Base-by-base conservation (phyloP, 208 protist species). In the Leptomonas pyrrhocoris region DNA sequence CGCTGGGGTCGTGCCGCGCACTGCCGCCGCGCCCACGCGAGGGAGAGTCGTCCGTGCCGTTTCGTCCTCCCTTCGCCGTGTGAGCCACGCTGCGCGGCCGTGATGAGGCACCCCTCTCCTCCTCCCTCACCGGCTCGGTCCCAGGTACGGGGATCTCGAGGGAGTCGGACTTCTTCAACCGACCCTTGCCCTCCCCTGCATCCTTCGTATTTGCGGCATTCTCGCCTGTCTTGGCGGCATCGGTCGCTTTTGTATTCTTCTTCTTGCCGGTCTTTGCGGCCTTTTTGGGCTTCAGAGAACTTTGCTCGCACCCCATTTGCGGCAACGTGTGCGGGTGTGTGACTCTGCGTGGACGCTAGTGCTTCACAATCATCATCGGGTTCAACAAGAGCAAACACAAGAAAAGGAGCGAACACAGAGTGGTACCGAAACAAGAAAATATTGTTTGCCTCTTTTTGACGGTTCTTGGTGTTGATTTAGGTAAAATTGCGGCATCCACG, bases 221-320 rank as follows among this genome's bases (percentile, higher is more conserved):
- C 18, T 58, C 34, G 43, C 25, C 63, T 30, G 28, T 21, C 49
- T 56, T 25, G 18, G 1, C 43, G n/a, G 19, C 43, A n/a, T 48
- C 53, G 8, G 31, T 21, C 38, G 27, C 11, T 23, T 69, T 70
- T 19, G 65, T 64, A 27, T 31, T 50, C 18, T 36, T 42, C 38
- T 69, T 72, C 31, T 54, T 25, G 11, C 64, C 49, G 15, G 62
- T 54, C 34, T 51, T 73, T 40, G 67, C 50, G 16, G 58, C 65
- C 40, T 74, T 76, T 21, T 40, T 63, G 25, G 66, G 11, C 46
- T 73, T 75, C 40, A 69, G 45, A 13, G 25, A 63, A 43, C 76
- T 83, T 9, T 58, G 12, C 5, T 73, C 56, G 62, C 81, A 86
- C 40, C 76, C 76, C 81, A 86, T 86, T 31, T 53, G 27, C 42